phyloP scores from a whole-genome alignment of 352 stramenopile genomes.

The Aphanomyces euteiches region DNA sequence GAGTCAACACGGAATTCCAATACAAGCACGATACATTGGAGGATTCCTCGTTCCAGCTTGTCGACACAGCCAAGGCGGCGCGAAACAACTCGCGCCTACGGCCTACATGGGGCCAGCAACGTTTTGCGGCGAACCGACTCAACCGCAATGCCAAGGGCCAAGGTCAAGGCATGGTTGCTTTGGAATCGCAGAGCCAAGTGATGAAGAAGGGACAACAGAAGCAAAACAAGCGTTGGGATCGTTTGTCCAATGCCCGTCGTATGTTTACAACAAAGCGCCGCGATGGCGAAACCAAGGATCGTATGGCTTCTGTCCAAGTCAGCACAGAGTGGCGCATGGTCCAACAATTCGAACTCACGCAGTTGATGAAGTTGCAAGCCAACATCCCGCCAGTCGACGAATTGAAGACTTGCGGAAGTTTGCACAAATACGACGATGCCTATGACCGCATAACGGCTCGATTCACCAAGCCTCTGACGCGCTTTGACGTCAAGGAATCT shows the following conservation, averaged over 20 bases:
- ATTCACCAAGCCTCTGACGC: constrained; percentile 68
- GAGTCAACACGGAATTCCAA: constrained; percentile 91
- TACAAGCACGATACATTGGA: constrained; percentile 92
- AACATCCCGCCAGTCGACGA: constrained; percentile 86
- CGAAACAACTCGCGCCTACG: constrained; percentile 72
- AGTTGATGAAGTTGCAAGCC: constrained; percentile 92
- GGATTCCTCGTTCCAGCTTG: constrained; percentile 89
- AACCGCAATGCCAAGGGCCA: constrained; percentile 45
- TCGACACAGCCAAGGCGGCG: constrained; percentile 90
- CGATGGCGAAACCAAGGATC: constrained; percentile 76
- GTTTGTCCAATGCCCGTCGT: constrained; percentile 69
- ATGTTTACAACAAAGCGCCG: constrained; percentile 57
- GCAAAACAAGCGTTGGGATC: constrained; percentile 83
- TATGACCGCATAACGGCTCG: constrained; percentile 93
- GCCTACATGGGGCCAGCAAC: constrained; percentile 83
- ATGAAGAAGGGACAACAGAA: constrained; percentile 83
- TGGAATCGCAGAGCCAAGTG: constrained; percentile 40
- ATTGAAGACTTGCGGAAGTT: constrained; percentile 91
- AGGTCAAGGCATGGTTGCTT: constrained; percentile 32
- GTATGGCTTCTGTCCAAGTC: constrained; percentile 87
- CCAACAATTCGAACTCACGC: constrained; percentile 95
- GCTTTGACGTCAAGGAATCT: constrained; percentile 90
- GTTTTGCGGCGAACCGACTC: constrained; percentile 39
- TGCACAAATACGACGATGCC: constrained; percentile 93
- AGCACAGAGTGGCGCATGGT: constrained; percentile 90